Conservation (phyloP, 768 basidiomycete genomes). For the Hygrocybe punicea region DNA sequence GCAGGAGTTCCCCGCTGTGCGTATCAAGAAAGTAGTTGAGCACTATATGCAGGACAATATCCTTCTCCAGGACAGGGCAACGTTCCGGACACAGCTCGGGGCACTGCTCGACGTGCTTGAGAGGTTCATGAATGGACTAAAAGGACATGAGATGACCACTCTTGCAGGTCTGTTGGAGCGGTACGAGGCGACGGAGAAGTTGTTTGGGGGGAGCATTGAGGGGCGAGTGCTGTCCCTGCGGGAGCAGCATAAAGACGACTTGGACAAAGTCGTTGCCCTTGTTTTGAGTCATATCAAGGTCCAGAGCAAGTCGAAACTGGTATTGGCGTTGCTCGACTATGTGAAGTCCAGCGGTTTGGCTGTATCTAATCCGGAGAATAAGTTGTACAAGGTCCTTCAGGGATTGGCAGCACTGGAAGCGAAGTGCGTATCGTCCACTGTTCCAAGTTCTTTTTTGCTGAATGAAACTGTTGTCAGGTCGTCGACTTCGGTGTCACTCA, state of each 20-base stretch:
- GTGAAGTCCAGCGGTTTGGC: slow-evolving; percentile 78
- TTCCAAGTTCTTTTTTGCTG: not conserved
- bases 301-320: slow-evolving; percentile 84
- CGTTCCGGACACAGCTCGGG: slow-evolving; percentile 71
- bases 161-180: slow-evolving; percentile 73
- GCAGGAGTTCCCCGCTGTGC: slow-evolving; percentile 85
- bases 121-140: slow-evolving; percentile 76
- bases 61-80: slow-evolving; percentile 72
- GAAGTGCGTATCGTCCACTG: slow-evolving; percentile 51
- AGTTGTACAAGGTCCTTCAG: slow-evolving; percentile 72
- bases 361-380: slow-evolving; percentile 70
- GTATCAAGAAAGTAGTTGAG: slow-evolving; percentile 83
- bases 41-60: slow-evolving; percentile 79
- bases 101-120: slow-evolving; percentile 74
- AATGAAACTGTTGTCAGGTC: slow-evolving; percentile 48
- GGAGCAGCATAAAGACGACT: slow-evolving; percentile 88
- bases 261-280: slow-evolving; percentile 80
- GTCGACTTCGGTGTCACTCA: slow-evolving; percentile 86
- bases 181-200: slow-evolving; percentile 83
- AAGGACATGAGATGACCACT: slow-evolving; percentile 77
- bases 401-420: slow-evolving; percentile 85
- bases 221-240: slow-evolving; percentile 85
- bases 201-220: slow-evolving; percentile 94
- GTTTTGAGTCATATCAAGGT: slow-evolving; percentile 97
- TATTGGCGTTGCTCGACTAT: slow-evolving; percentile 82